Evolutionary conservation across 768 basidiomycete genomes (phyloP).

Genomic region (Austroboletus eburneus): DNA sequence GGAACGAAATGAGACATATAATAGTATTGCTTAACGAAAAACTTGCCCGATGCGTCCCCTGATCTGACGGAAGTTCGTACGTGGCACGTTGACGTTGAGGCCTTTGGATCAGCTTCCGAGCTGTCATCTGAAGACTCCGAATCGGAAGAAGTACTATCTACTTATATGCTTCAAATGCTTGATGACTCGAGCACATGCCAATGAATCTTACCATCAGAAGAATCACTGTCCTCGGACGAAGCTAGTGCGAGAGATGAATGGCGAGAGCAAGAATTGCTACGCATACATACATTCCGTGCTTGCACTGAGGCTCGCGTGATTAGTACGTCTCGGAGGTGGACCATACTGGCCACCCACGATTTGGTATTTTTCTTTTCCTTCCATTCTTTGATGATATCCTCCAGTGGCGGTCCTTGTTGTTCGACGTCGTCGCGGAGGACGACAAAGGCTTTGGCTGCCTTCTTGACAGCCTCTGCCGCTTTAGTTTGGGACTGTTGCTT

Average conservation of each 20-base stretch:
- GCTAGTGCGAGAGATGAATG: conserved; percentile 12
- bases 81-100: conserved; percentile 3
- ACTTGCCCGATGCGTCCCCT: conserved; percentile 15
- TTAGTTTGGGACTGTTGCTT: conserved; percentile 60
- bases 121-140: conserved; percentile 17
- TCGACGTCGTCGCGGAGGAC: conserved; percentile 53
- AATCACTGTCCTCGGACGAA: conserved; percentile 22
- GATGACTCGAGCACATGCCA: neutral
- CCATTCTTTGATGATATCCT: conserved; percentile 67
- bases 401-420: conserved; percentile 50
- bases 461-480: conserved; percentile 70
- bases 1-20: neutral
- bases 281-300: conserved; percentile 22
- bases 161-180: neutral
- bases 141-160: conserved; percentile 21
- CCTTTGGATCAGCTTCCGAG: conserved; percentile 26
- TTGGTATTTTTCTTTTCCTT: conserved; percentile 34
- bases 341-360: conserved; percentile 20
- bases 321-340: neutral
- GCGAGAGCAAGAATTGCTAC: neutral
- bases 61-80: conserved; percentile 13
- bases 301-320: conserved; percentile 12
- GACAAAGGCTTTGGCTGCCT: conserved; percentile 61
- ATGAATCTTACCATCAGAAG: conserved; percentile 23
- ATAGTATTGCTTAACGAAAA: conserved; percentile 6